A percentile compares a stretch with the other conserved stretches of the same genome.
Evolutionary conservation across 23 red algal species (phyloP).

Genomic region (Chondrus crispus): DNA sequence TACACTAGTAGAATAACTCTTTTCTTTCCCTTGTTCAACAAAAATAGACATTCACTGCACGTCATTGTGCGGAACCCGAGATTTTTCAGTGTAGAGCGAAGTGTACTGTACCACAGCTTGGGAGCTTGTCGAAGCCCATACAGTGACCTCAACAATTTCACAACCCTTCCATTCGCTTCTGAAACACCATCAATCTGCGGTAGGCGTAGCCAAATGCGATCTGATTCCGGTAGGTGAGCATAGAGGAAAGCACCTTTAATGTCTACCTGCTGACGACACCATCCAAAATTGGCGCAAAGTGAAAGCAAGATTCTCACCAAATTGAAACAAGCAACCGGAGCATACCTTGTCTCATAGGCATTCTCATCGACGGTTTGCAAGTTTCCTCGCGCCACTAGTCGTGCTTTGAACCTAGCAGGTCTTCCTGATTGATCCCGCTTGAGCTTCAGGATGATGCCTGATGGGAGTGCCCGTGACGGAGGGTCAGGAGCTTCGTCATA

Average conservation of each 20-base stretch:
- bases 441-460: background rate
- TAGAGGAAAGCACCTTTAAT: background rate
- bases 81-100: background rate
- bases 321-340: background rate
- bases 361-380: background rate
- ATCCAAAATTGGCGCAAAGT: background rate
- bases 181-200: background rate
- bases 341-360: background rate
- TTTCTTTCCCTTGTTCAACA: background rate
- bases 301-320: background rate
- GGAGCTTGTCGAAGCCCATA: background rate
- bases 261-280: background rate
- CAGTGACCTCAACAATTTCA: background rate
- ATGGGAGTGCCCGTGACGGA: background rate
- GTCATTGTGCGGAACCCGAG: background rate
- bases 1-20: background rate
- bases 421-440: background rate
- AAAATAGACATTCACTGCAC: background rate
- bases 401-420: slow-evolving; percentile 16
- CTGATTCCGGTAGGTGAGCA: background rate
- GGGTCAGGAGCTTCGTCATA: background rate
- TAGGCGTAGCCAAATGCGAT: background rate
- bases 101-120: slow-evolving; percentile 5
- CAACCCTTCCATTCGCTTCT: background rate
- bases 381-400: slow-evolving; percentile 36